Conservation (phyloP, 2,329 filamentous ascomycete genomes). For the Arachnomyces sp. region DNA sequence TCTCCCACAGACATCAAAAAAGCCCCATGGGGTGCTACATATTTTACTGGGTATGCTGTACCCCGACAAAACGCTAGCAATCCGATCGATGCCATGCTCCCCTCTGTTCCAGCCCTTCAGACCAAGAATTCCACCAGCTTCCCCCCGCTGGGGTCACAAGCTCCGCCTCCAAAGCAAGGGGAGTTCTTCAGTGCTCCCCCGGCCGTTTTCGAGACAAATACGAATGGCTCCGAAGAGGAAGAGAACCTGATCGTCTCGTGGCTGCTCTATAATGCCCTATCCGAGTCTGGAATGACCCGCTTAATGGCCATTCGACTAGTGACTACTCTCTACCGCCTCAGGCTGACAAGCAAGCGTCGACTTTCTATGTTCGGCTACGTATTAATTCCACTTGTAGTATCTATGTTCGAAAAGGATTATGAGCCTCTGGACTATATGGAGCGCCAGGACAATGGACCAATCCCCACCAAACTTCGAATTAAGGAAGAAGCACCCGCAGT, state of each 20-base stretch:
- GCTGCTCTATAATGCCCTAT: slow-evolving; percentile 50
- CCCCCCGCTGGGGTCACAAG: slow-evolving; percentile 44
- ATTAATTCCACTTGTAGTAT: slow-evolving; percentile 61
- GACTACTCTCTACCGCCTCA: slow-evolving; percentile 60
- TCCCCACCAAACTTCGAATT: slow-evolving; percentile 43
- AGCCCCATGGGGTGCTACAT: slow-evolving; percentile 46
- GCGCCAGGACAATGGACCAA: slow-evolving; percentile 28
- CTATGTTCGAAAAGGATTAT: slow-evolving; percentile 52
- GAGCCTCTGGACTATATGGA: slow-evolving; percentile 32
- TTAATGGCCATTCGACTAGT: slow-evolving; percentile 63
- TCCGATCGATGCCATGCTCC: slow-evolving; percentile 59
- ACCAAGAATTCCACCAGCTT: slow-evolving; percentile 38
- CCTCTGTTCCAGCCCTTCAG: slow-evolving; percentile 35
- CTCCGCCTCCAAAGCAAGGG: slow-evolving; percentile 26
- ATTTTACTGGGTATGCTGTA: slow-evolving; percentile 44
- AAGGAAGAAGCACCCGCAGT: slow-evolving; percentile 66
- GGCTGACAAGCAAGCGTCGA: slow-evolving; percentile 55
- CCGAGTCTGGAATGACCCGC: slow-evolving; percentile 49
- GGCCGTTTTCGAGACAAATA: slow-evolving; percentile 29
- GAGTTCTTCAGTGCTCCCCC: slow-evolving; percentile 29
- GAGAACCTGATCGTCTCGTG: slow-evolving; percentile 67
- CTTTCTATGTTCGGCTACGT: slow-evolving; percentile 58
- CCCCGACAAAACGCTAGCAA: slow-evolving; percentile 41
- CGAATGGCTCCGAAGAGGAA: slow-evolving; percentile 49
- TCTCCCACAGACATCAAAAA: slow-evolving; percentile 41